Evolutionary conservation across 495 filamentous ascomycete genomes (phyloP), one percentile per base, ranked within the genome.

Genomic region (Lepidopterella palustris): DNA sequence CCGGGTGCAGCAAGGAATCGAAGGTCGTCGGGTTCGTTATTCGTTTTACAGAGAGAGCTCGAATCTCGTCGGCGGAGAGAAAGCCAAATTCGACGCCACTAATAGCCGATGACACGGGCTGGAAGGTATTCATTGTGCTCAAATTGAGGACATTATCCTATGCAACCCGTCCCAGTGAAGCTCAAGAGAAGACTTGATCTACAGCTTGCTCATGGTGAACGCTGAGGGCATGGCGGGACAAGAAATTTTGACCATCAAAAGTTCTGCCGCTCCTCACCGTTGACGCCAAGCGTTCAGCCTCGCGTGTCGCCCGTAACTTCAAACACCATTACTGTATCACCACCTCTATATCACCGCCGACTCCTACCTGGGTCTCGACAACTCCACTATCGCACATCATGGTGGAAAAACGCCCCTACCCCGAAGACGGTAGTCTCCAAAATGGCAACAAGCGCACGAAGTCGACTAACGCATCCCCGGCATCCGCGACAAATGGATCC

Each of bases 11-110:
- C 42, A 95, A 81, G 59, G 83, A 87, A 72, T 96, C 92, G 72
- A 97, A 91, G 21, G 95, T 96, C 42, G 79, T 84, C 21, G 89
- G 84, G 77, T 92, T 92, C 61, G 91, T 84, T 65, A 99, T 93
- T 73, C 83, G 83, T 77, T 90, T 93, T 57, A 96, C 95, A 8
- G 95, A 97, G 49, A 96, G 81, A 60, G 84, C 81, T 72, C 83
- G 85, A 74, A 97, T 90, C 71, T 97, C 95, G 56, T 86, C 80
- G 47, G 84, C 72, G 53, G 85, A 81, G 64, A 95, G 84, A 70
- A 89, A 85, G 29, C 80, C 84, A 77, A 99, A 99, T 70, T 92
- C 87, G 64, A 97, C 89, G 69, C 87, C 88, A 70, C 83, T 81
- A 72, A 99, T 86, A 71, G 84, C 75, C 65, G 90, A 95, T 68